Evolutionary conservation across 2,329 filamentous ascomycete species (phyloP), one percentile per base, ranked within the genome.

Genomic region (Alternaria incomplexa): DNA sequence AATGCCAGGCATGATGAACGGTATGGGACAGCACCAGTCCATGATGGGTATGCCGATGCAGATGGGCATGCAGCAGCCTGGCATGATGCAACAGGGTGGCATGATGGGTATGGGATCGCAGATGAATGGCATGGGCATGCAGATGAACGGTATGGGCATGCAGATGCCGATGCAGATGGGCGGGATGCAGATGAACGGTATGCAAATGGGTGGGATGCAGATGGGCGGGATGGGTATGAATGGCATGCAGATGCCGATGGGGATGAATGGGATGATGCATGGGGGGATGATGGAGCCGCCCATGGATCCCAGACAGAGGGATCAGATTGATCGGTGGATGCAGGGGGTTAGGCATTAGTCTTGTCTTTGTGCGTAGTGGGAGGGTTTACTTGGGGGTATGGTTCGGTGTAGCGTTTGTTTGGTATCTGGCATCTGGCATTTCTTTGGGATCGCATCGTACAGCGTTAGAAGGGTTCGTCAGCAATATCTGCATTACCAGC

Each of bases 291-390:
- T 67, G 68, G 69, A 74, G 36, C 67, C 61, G 48, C 69, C 70
- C 2, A 79, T 85, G 73, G 82, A 86, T 72, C 78, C 82, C 5
- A 80, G 80, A 56, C 85, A 87, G 71, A 80, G 85, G 57, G 86
- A 85, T 62, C 80, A 85, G 62, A 88, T 89, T 77, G 86, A 89
- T 79, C 85, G 83, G 32, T 89, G 87, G 87, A 83, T 87, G 71
- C 81, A 85, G 69, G 75, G 79, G 51, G 74, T 83, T 58, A 66
- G 69, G 61, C 67, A 69, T 52, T 75, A 45, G 67, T 51, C 23
- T 26, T 26, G 32, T 44, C 36, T 40, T 40, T 40, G 36, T 1
- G n/a, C 9, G 36, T 17, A 17, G 15, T 17, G 15, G 15, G 36
- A 0, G 36, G 17, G 22, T 26, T 32, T 47, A 8, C 28, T 48